Evolutionary conservation across 805 yeast species (phyloP).

Genomic region (Saturnispora bothae): DNA sequence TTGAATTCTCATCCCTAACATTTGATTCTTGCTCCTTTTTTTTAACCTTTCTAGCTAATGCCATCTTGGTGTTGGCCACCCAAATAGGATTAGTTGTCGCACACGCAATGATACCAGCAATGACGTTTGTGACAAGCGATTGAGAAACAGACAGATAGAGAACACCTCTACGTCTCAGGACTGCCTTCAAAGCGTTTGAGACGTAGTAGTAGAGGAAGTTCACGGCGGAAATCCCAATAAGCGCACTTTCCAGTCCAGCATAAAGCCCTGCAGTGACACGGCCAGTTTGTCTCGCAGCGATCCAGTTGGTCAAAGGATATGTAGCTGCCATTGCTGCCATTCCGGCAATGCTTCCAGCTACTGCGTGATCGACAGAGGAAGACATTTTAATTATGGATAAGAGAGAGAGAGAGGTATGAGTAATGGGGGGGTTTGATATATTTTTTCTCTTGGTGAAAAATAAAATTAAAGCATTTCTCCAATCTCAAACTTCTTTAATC

Average conservation of each 20-base stretch:
- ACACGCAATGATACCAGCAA: conserved; percentile 82
- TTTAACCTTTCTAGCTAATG: conserved; percentile 34
- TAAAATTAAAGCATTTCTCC: too few relatives aligned
- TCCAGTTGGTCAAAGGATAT: conserved; percentile 78
- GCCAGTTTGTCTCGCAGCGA: conserved; percentile 82
- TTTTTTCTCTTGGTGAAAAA: too few relatives aligned
- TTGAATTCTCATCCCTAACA: background rate
- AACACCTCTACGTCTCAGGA: conserved; percentile 16
- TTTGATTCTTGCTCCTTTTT: conserved; percentile 5
- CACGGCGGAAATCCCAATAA: conserved; percentile 76
- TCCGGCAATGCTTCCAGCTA: conserved; percentile 92
- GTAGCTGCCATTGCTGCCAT: conserved; percentile 79
- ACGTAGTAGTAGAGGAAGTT: conserved; percentile 87
- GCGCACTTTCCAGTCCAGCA: conserved; percentile 79
- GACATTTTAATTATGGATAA: conserved; percentile 1
- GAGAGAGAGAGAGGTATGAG: background rate
- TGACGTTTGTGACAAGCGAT: conserved; percentile 66
- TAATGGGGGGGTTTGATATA: background rate
- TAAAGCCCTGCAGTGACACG: conserved; percentile 66
- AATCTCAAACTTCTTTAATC: too few relatives aligned
- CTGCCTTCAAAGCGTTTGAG: conserved; percentile 53
- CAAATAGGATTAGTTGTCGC: conserved; percentile 81
- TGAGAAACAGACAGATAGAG: conserved; percentile 48
- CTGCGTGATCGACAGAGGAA: conserved; percentile 45
- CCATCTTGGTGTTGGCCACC: conserved; percentile 89